These are phyloP conservation scores for Teunomyces pallodes DNA, from an alignment of 805 yeast species.

Conservation along the genomic window DNA sequence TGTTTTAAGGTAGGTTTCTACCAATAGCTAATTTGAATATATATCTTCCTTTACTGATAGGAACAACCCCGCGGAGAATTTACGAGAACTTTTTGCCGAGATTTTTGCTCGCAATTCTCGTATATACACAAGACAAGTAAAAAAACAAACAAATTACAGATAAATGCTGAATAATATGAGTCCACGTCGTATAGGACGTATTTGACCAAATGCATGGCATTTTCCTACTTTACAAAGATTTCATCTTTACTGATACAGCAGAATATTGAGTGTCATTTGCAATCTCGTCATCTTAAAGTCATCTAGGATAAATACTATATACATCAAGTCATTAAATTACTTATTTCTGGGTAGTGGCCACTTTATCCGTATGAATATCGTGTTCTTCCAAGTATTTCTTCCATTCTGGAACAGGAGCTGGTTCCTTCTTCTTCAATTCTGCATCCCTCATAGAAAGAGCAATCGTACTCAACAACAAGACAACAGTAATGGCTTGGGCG, in stretches of 20 bases:
- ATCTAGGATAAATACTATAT: constrained; percentile 1
- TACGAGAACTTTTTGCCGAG: too few relatives aligned
- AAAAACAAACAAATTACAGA: not conserved
- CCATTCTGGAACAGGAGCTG: constrained; percentile 26
- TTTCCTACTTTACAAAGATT: too few relatives aligned
- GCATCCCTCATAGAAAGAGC: constrained; percentile 23
- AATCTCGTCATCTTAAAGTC: too few relatives aligned
- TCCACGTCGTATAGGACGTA: too few relatives aligned
- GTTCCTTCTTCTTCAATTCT: constrained; percentile 19
- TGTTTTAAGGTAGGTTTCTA: too few relatives aligned
- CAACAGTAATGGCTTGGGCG: constrained; percentile 27
- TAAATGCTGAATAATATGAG: too few relatives aligned
- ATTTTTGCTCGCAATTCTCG: not conserved
- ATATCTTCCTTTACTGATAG: too few relatives aligned
- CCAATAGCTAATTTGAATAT: too few relatives aligned
- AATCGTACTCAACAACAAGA: constrained; percentile 26
- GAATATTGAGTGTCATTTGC: too few relatives aligned
- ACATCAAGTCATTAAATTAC: not conserved
- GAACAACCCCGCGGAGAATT: too few relatives aligned
- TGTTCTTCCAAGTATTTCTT: constrained; percentile 12
- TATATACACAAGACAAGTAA: not conserved
- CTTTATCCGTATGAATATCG: not conserved
- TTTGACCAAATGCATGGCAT: too few relatives aligned
- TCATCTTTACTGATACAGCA: too few relatives aligned
- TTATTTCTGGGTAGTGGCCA: not conserved